Evolutionary conservation across 768 basidiomycete genomes (phyloP), one percentile per base, ranked within the genome.

Genomic region (Kwoniella bestiolae): DNA sequence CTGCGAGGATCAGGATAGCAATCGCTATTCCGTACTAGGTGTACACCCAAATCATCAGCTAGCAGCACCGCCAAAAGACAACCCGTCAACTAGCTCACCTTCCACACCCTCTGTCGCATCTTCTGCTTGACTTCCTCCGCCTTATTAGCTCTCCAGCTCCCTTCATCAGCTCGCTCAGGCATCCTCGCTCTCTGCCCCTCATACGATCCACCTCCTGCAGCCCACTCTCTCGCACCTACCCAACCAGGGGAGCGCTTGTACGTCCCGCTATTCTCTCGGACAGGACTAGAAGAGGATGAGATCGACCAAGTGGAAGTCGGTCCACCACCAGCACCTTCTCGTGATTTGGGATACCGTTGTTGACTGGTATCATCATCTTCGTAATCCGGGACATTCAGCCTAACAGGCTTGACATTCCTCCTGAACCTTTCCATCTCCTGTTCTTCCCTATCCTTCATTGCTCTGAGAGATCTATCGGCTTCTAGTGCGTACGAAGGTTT

Each of bases 351-450:
- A 31, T 63, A 63, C 18, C 61, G 23, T 14, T 25, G 11, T 28
- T 47, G 41, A 34, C n/a, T n/a, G n/a, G n/a, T n/a, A n/a, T 59
- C 25, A 41, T 52, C 41, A 55, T 66, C 59, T 47, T 57, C 65
- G n/a, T 63, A 32, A 26, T 68, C 46, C 5, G 60, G 66, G 0
- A 69, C 63, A 21, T 44, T 52, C n/a, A 60, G 31, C 41, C 63
- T 57, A 44, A 59, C 56, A 21, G 57, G 50, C 34, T 45, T 57
- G 28, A 60, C 59, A 35, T 52, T 55, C 9, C 55, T 64, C 28
- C 68, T 63, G 52, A 69, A 74, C 32, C 71, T 28, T 18, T 67
- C 71, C 76, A 77, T 74, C 57, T 77, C 69, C 23, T 52, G 57
- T 47, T 63, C 66, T 47, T 74, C 73, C 25, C 71, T 49, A 23